Base-by-base conservation (phyloP, 2,329 filamentous ascomycete genomes). In the Penicillium sp. region DNA sequence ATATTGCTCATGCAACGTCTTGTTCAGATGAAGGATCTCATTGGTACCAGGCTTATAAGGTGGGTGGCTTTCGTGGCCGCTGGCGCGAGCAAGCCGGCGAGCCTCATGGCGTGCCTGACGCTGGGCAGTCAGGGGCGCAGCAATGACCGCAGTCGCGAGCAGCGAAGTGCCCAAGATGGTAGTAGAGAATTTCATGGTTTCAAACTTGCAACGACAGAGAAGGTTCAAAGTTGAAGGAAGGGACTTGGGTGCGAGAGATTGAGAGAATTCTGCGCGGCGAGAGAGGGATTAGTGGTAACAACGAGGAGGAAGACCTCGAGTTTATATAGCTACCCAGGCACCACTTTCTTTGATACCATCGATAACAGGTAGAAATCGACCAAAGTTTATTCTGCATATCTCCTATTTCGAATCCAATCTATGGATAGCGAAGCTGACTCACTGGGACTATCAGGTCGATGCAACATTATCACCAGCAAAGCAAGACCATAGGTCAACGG, bases 121-220 rank as follows among this genome's bases (percentile, higher is more conserved):
- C 33, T 75, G 70, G 28, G 77, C 76, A 17, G 76, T 80, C 40
- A 82, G 78, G 37, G 83, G 84, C 30, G 82, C 81, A 38, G 81
- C 83, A 38, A 82, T 54, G 53, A 77, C 79, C 61, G 76, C 70
- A 59, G 76, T 76, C 58, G 80, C 78, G 59, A 81, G 75, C 49
- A 83, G 66, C 55, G 77, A 70, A 65, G 75, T 71, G 62, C 72
- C 65, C 44, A 74, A 9, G 19, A 79, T 66, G 61, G 76, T 59
- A 53, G 79, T 64, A 56, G 79, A 68, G 74, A 83, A 75, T 77
- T 83, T 85, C 84, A 86, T 86, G 49, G 65, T 81, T 81, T 74
- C 74, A 50, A 22, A 28, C 42, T 22, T 60, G 57, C 28, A 26
- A n/a, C 15, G 17, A 30, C 8, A 19, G 26, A 24, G n/a, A 12